Evolutionary conservation across 2,329 filamentous ascomycete species (phyloP).

Genomic region (Knufia fluminis): DNA sequence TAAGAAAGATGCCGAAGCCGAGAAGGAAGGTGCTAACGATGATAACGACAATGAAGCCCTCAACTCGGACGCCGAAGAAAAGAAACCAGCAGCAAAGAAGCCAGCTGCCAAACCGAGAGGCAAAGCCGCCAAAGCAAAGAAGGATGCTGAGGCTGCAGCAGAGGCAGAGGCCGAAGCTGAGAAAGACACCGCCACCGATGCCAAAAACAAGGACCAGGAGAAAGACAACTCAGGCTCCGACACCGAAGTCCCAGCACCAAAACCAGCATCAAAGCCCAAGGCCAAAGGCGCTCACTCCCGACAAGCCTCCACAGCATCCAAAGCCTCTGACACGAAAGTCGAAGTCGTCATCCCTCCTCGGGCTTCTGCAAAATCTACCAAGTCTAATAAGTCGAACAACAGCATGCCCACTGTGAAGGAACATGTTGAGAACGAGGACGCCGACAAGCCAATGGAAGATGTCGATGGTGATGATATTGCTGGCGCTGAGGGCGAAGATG

Average conservation of each 20-base stretch:
- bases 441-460: not conserved
- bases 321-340: not conserved
- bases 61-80: not conserved
- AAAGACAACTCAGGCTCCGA: not conserved
- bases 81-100: not conserved
- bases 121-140: not conserved
- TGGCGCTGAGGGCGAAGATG: constrained; percentile 3
- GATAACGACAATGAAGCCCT: not conserved
- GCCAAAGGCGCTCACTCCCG: not conserved
- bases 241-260: not conserved
- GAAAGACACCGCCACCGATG: constrained; percentile 2
- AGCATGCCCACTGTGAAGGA: no score
- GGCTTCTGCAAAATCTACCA: not conserved
- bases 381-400: not conserved
- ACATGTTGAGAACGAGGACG: not conserved
- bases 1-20: not conserved
- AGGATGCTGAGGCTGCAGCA: not conserved
- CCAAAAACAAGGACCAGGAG: no score
- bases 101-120: not conserved
- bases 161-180: not conserved
- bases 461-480: constrained; percentile 3
- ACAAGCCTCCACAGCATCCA: not conserved
- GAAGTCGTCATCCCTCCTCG: constrained; percentile 1
- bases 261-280: not conserved
- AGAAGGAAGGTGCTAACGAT: not conserved